Conservation (phyloP, 257 asterid genomes). For the Solanum pimpinellifolium region DNA sequence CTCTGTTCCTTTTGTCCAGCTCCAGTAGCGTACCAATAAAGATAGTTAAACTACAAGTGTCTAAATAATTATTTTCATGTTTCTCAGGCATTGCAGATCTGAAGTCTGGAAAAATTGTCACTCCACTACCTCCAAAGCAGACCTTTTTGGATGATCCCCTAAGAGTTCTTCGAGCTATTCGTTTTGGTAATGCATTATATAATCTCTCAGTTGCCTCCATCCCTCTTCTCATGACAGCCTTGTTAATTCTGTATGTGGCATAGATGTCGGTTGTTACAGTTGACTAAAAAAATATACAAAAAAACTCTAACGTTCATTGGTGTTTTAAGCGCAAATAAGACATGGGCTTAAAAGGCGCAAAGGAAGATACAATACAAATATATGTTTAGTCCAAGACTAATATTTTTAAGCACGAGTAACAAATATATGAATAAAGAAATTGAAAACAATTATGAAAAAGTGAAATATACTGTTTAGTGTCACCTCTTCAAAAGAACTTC, state of each 20-base stretch:
- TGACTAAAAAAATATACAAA: not conserved
- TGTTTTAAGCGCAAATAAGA: not conserved
- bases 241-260: not conserved
- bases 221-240: not conserved
- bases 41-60: not conserved
- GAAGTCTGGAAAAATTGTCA: constrained; percentile 77
- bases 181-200: constrained; percentile 51
- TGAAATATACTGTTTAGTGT: no score
- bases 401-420: not conserved
- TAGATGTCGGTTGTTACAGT: not conserved
- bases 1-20: not conserved
- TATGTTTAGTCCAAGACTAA: not conserved
- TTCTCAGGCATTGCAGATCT: constrained; percentile 58
- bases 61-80: not conserved
- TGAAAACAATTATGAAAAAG: not conserved
- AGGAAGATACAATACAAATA: not conserved
- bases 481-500: no score
- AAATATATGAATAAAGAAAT: not conserved
- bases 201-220: not conserved
- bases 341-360: not conserved
- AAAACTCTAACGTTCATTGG: not conserved
- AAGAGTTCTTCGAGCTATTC: constrained; percentile 94
- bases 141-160: constrained; percentile 94
- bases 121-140: constrained; percentile 89
- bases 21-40: not conserved